Evolutionary conservation across 2,329 filamentous ascomycete genomes (phyloP), one percentile per base, ranked within the genome.

Genomic region (Neoscytalidium dimidiatum): DNA sequence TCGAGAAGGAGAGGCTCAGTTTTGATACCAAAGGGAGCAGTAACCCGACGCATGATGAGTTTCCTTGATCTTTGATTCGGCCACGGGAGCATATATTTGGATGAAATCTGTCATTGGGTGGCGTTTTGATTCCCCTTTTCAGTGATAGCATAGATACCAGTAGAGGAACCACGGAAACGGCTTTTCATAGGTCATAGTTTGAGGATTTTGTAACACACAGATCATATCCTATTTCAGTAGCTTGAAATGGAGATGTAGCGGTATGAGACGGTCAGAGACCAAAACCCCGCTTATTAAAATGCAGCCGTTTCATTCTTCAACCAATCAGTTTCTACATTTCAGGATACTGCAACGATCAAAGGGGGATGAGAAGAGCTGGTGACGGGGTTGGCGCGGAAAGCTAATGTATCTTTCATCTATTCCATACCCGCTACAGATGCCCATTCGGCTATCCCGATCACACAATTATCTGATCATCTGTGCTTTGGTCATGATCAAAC

Each of bases 1-100:
- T 9, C 19, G 43, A 49, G 44, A 62, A 62, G 44, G 58, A 62
- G 19, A 62, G 58, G 31, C 3, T 38, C 17, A 62, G 58, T 31
- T 49, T 49, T 28, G 21, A 38, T 46, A 46, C 56, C 17, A 46
- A 60, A 14, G 26, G 38, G 7, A 60, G 41, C 28, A 44, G 56
- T 6, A 31, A 28, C 7, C 28, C 38, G 48, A 33, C 19, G 41
- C 41, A 46, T 33, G 41, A 43, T 35, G 53, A 46, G 26, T 44
- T 46, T 46, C 56, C 11, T 46, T 46, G n/a, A 52, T 57, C 2
- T 41, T 4, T 8, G 28, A 4, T 21, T 33, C n/a, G 2, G 19
- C n/a, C n/a, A n/a, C n/a, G n/a, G n/a, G n/a, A n/a, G n/a, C n/a
- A n/a, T n/a, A n/a, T n/a, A n/a, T n/a, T n/a, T n/a, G n/a, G n/a